Base-by-base conservation (phyloP, 331 rosid genomes). In the Stylosanthes scabra region DNA sequence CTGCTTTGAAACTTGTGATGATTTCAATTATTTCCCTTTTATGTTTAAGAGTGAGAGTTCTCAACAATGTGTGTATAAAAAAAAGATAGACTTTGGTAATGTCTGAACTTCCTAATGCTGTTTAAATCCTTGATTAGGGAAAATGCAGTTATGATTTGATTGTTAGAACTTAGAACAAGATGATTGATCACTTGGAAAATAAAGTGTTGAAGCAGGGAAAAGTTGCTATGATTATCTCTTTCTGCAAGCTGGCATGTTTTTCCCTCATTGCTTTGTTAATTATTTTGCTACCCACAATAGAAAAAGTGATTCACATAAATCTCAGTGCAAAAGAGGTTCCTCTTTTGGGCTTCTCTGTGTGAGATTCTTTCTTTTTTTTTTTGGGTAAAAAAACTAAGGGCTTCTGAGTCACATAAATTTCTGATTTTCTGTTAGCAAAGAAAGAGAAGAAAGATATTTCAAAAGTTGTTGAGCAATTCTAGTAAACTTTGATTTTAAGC, bases 21-120 rank as follows among this genome's bases (percentile, higher is more conserved):
- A 7, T 28, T 75, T 71, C 59, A 29, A 65, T n/a, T n/a, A n/a
- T n/a, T n/a, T n/a, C n/a, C n/a, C n/a, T n/a, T n/a, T n/a, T n/a
- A n/a, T n/a, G n/a, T n/a, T 62, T 61, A 50, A 60, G 62, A 61
- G 60, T 60, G 47, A 59, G 61, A 60, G 40, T 34, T 34, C 39
- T 61, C 77, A 60, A 37, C 6, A 64, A 9, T 5, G 55, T 42
- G 34, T n/a, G n/a, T n/a, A n/a, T n/a, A n/a, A n/a, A n/a, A n/a
- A 42, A 13, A 41, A 27, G 29, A 27, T 42, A 58, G 27, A 27
- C 14, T 29, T 16, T 20, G 9, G 29, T 37, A 20, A 16, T 41
- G 65, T 42, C 57, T 41, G 3, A 42, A 42, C 15, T 45, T 71
- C 45, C 16, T 27, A 44, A 58, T 58, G 34, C 45, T 45, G 42